Base-by-base conservation (phyloP, 169 alveolate species). In the Babesia bovis region DNA sequence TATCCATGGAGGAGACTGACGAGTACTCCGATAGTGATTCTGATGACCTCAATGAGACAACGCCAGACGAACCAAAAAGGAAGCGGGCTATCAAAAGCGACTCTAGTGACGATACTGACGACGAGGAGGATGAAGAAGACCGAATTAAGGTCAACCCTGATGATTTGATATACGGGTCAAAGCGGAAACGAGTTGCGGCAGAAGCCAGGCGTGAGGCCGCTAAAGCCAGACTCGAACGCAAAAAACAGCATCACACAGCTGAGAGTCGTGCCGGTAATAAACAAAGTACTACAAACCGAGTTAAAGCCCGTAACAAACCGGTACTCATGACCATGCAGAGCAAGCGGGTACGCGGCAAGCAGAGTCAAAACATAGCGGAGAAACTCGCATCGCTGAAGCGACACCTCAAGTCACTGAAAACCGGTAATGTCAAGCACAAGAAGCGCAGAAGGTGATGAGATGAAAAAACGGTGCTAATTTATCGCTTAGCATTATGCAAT, bases 301-400 rank as follows among this genome's bases (percentile, higher is more conserved):
- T 87, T 3, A 74, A 87, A 67, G 74, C 85, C 4, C 69, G 93
- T 36, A 87, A 85, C 67, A 87, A 87, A 44, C 93, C 93, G n/a
- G 73, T 82, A 25, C 74, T 87, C 85, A 87, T 87, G 93, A 67
- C 90, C 0, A 21, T 87, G 42, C 84, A 81, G 35, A 81, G 88
- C 67, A 81, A 26, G 28, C 50, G 84, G 2, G 28, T 81, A 0
- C 51, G 55, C 56, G 50, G 56, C 30, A 81, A 81, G 45, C 65
- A 38, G 44, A 57, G 51, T 13, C 32, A 35, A 42, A 71, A 50
- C 53, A 23, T 69, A 25, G 69, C 72, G 12, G 79, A 81, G 63
- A 66, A 81, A 45, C 45, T 63, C 38, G 70, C 47, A 23, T 23
- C 45, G 2, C 55, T 81, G 28, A 81, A 81, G 67, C 59, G 66